Evolutionary conservation across 1,284 basidiomycete genomes (phyloP).

Genomic region (Phaffia rhodozyma): DNA sequence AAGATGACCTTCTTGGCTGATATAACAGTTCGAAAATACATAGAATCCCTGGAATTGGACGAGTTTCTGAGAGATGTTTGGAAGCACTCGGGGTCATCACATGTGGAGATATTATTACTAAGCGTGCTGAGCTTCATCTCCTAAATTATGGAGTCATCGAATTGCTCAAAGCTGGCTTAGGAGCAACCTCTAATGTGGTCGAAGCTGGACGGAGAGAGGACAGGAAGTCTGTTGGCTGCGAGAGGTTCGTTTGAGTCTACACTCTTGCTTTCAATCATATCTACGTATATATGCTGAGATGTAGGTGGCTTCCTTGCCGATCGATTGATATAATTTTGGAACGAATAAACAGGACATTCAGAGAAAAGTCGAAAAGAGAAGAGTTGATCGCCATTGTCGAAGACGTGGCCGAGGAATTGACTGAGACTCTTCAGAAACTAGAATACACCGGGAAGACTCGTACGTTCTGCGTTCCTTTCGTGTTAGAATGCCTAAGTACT

Average conservation of each 20-base stretch:
- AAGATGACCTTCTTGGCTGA: background rate
- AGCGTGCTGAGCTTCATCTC: slow-evolving; percentile 56
- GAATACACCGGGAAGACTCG: slow-evolving; percentile 20
- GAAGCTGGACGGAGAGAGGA: slow-evolving; percentile 61
- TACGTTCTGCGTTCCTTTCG: slow-evolving; percentile 22
- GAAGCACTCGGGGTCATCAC: slow-evolving; percentile 36
- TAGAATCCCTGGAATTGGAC: slow-evolving; percentile 24
- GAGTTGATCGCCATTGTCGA: slow-evolving; percentile 62
- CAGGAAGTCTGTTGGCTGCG: slow-evolving; percentile 78
- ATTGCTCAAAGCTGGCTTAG: slow-evolving; percentile 49
- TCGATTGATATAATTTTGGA: slow-evolving; percentile 8
- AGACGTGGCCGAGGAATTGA: slow-evolving; percentile 65
- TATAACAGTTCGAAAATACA: background rate
- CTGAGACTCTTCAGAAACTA: slow-evolving; percentile 53
- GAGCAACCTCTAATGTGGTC: slow-evolving; percentile 70
- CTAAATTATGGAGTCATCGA: slow-evolving; percentile 71
- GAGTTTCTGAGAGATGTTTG: slow-evolving; percentile 26
- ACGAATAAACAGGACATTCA: slow-evolving; percentile 53
- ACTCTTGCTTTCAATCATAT: background rate
- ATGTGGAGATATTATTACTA: slow-evolving; percentile 70
- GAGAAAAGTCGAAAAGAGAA: slow-evolving; percentile 48
- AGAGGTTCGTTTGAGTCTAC: slow-evolving; percentile 45
- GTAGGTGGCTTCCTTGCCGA: background rate
- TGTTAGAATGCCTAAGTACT: slow-evolving; percentile 32
- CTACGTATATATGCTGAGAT: slow-evolving; percentile 8